Evolutionary conservation across 306 rosid species (phyloP), one percentile per base, ranked within the genome.

Genomic region (Cucumis hystrix): DNA sequence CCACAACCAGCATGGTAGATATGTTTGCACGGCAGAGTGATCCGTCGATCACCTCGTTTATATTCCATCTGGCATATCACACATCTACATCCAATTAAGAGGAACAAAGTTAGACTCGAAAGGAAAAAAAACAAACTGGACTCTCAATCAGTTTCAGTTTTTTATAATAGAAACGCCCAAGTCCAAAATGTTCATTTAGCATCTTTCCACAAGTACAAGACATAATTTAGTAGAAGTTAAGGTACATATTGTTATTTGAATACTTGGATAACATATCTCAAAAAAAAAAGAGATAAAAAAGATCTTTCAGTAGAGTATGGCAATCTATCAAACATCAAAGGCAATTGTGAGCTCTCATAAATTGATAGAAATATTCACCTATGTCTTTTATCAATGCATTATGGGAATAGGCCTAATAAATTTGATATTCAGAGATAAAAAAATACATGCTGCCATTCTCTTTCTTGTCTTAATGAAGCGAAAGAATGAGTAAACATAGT

Each of bases 1-100:
- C 91, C 99, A 55, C 99, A 92, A 76, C 84, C 83, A 62, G 88
- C 86, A 80, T 92, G 99, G 82, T 96, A 96, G 72, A 86, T 70
- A 64, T 96, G 99, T 77, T 96, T 96, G 89, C 99, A 96, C 0
- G 97, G 99, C 63, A 96, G 87, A 75, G 97, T 89, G 76, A 96
- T 85, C 82, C 87, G 86, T 41, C 85, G 87, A 62, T 96, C 94
- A 40, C 96, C 96, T 83, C 97, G 87, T 83, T 84, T 91, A 79
- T 96, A 96, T 81, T 96, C 99, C 98, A 91, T 92, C 82, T 96
- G 99, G 87, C 98, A 96, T 80, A 96, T 88, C 85, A 96, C 97
- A 76, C 97, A 92, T 81, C 98, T 90, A 77, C 67, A 64, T 18
- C 55, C 79, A 79, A 10, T 21, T 82, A 78, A 66, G 72, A 82